These are phyloP conservation scores for Candida pseudofarinosa DNA, from an alignment of 805 yeast species.

Conservation along the genomic window DNA sequence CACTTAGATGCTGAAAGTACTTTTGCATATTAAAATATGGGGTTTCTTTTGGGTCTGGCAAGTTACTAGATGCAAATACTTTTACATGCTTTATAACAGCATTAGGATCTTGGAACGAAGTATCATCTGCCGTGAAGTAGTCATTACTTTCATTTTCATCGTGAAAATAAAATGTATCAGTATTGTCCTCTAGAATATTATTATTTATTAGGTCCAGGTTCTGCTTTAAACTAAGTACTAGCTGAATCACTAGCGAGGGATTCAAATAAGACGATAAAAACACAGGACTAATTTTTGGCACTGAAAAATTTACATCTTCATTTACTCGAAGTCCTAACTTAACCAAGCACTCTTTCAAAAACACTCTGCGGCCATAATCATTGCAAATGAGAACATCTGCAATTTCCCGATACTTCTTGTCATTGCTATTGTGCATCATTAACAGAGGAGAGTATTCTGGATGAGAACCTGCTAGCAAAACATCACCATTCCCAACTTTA, in stretches of 20 bases:
- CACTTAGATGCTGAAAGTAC: constrained; percentile 47
- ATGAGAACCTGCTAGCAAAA: constrained; percentile 78
- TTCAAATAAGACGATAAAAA: constrained; percentile 43
- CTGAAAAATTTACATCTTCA: constrained; percentile 36
- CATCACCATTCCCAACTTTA: constrained; percentile 69
- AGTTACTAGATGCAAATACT: constrained; percentile 35
- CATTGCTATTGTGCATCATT: constrained; percentile 30
- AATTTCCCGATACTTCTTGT: constrained; percentile 25
- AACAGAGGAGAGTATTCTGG: constrained; percentile 74
- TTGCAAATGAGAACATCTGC: constrained; percentile 31
- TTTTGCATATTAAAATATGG: constrained; percentile 67
- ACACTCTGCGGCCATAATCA: constrained; percentile 48
- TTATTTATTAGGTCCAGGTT: constrained; percentile 30
- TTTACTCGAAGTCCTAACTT: constrained; percentile 71
- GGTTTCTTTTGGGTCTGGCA: constrained; percentile 53
- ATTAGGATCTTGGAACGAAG: constrained; percentile 45
- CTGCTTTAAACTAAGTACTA: constrained; percentile 32
- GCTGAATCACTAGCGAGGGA: constrained; percentile 23
- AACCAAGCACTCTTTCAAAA: constrained; percentile 52
- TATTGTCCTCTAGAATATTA: constrained; percentile 43
- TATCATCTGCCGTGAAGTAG: constrained; percentile 9
- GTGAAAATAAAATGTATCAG: constrained; percentile 55
- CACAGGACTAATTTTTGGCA: constrained; percentile 70
- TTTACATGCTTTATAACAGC: constrained; percentile 52
- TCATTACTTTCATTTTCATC: constrained; percentile 24